These are phyloP conservation scores for Phytophthora brassicae DNA, from an alignment of 352 stramenopile genomes.

Conservation along the genomic window DNA sequence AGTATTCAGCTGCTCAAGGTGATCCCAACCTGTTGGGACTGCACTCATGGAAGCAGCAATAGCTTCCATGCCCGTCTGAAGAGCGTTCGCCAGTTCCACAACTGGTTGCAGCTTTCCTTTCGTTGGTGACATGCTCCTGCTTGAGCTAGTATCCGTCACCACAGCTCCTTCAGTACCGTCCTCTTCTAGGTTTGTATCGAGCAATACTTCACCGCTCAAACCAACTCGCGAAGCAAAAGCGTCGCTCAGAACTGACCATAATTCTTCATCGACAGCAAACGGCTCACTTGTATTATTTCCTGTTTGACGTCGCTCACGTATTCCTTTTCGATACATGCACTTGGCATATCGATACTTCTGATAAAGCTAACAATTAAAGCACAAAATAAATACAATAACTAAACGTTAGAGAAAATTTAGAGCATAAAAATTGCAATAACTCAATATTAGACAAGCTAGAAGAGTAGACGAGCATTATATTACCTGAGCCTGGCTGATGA, in stretches of 20 bases:
- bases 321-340: neutral
- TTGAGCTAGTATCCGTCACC: neutral
- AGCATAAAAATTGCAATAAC: no score
- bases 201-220: neutral
- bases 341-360: conserved; percentile 2
- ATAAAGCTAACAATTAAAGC: no score
- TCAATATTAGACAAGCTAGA: no score
- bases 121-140: neutral
- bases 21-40: neutral
- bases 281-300: neutral
- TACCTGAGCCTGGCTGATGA: no score
- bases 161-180: neutral
- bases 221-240: neutral
- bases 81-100: neutral
- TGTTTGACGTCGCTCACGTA: neutral
- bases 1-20: neutral
- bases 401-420: neutral
- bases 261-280: neutral
- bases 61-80: neutral
- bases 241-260: neutral
- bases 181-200: neutral
- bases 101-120: neutral
- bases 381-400: no score
- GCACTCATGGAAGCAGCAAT: neutral
- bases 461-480: no score